Percentiles rank a stretch among this genome's conserved stretches.
Evolutionary conservation across 208 protist genomes (phyloP).

Genomic region (Trypanosomatidae sp.): DNA sequence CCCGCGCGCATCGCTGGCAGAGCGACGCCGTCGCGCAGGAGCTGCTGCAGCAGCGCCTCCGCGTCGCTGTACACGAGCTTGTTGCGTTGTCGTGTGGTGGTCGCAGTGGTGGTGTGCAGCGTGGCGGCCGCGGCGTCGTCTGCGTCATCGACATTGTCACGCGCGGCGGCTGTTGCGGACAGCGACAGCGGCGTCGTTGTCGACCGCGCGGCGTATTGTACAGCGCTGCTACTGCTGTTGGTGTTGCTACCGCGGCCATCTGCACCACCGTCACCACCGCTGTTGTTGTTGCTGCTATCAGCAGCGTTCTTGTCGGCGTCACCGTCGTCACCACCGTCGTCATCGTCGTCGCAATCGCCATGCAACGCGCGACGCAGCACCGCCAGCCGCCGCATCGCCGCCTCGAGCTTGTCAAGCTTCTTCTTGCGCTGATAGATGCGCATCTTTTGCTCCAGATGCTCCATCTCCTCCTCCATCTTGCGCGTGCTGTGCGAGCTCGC

Average conservation of each 20-base stretch:
- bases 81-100: constrained; percentile 8
- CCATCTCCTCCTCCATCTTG: constrained; percentile 80
- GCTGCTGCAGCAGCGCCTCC: constrained; percentile 26
- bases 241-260: neutral
- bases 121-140: too few species aligned
- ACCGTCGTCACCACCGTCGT: too few species aligned
- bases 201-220: neutral
- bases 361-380: constrained; percentile 34
- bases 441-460: constrained; percentile 82
- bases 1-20: constrained; percentile 63
- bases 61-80: constrained; percentile 15
- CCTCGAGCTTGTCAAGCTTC: constrained; percentile 65
- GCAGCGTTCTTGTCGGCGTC: neutral
- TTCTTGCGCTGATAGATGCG: constrained; percentile 82
- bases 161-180: neutral
- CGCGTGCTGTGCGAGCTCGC: constrained; percentile 38
- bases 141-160: constrained; percentile 44
- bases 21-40: constrained; percentile 46
- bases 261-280: too few species aligned
- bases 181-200: neutral
- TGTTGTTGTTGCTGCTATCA: neutral
- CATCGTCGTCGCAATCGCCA: constrained; percentile 59
- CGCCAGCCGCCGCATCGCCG: constrained; percentile 45
- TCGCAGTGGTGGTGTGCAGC: too few species aligned
- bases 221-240: neutral